Base-by-base conservation (phyloP, 2,329 filamentous ascomycete genomes). In the Lomentospora prolificans region DNA sequence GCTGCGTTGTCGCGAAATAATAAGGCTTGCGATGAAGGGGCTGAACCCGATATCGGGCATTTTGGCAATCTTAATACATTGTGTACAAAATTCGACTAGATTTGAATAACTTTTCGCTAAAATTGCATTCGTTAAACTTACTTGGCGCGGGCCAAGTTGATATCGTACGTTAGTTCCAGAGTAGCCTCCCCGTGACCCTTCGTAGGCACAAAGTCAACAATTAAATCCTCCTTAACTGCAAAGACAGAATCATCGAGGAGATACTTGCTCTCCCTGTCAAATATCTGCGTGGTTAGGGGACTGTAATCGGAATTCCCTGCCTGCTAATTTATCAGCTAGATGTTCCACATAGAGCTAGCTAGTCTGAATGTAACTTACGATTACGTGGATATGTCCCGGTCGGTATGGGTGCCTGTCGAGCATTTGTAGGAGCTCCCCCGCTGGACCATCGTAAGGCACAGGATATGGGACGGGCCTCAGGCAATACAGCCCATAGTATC, bases 201-300 rank as follows among this genome's bases (percentile, higher is more conserved):
- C 3, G 66, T 64, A 6, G 67, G 67, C 57, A 65, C 63, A 58
- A 79, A 78, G 30, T 65, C 63, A 0, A 77, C 72, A 3, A 69
- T 63, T 36, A 81, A 63, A 27, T 75, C 75, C 24, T 75, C 68
- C 69, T 80, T 81, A 56, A 79, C 76, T 0, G 77, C 78, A 57
- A 79, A 81, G 7, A 79, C 78, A 3, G 72, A 70, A 60, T 81
- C 78, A 44, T 73, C 70, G 5, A 62, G 61, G 19, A 89, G 72
- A 61, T 87, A 84, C 59, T 79, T 75, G 67, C 83, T 82, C 59
- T 80, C 75, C 57, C 76, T 72, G 66, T 90, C 86, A 65, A 90
- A 92, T 55, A 92, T 84, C 67, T 94, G 88, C 1, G 77, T 79
- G 0, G 85, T 86, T 50, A 95, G 76, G 0, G 84, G 75, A 63